Percentiles rank a stretch among this genome's conserved stretches.
Evolutionary conservation across 441 rosid species (phyloP).

Genomic region (Geranium incanum): DNA sequence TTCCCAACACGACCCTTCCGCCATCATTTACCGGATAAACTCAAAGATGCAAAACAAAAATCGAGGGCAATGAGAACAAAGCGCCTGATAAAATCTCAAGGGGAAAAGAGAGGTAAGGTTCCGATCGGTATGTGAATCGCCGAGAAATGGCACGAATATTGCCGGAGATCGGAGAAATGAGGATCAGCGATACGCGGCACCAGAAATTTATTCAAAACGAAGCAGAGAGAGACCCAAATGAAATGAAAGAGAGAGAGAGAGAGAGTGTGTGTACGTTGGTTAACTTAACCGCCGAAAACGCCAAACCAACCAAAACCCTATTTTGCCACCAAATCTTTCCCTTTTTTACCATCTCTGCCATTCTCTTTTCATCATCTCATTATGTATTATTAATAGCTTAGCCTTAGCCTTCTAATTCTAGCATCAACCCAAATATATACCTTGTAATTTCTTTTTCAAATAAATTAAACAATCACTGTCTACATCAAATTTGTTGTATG

Average conservation of each 20-base stretch:
- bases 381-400: no score
- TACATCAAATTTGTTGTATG: no score
- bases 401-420: no score
- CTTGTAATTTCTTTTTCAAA: no score
- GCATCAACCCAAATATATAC: no score
- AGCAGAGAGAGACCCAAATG: neutral
- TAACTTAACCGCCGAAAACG: constrained; percentile 42
- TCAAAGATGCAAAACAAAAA: neutral
- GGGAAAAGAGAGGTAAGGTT: constrained; percentile 9
- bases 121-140: constrained; percentile 24
- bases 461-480: no score
- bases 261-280: neutral
- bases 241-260: neutral
- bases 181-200: neutral
- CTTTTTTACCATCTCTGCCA: neutral
- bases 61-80: neutral
- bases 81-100: neutral
- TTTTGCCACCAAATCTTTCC: neutral
- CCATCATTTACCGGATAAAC: neutral
- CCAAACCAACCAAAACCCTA: constrained; percentile 24
- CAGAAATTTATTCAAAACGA: constrained; percentile 7
- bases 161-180: constrained; percentile 11
- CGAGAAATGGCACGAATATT: constrained; percentile 11
- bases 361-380: neutral
- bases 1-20: constrained; percentile 8